Evolutionary conservation across 2,329 filamentous ascomycete species (phyloP).

Genomic region (Pseudocercospora fuligena): DNA sequence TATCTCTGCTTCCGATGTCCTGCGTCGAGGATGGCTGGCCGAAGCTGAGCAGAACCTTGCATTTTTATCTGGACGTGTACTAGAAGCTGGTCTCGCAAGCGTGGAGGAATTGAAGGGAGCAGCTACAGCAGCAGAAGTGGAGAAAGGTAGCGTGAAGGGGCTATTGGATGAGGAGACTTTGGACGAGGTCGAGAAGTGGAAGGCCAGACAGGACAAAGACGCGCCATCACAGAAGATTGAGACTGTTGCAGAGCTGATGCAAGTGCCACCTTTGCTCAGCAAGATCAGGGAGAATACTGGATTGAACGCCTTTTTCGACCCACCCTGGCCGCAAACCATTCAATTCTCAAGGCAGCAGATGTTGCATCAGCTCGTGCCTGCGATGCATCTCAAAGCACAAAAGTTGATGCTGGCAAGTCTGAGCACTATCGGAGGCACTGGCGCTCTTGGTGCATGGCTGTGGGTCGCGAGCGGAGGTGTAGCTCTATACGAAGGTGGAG

Average conservation of each 20-base stretch:
- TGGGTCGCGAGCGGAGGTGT: conserved; percentile 59
- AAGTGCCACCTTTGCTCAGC: conserved; percentile 34
- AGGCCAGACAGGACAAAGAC: conserved; percentile 13
- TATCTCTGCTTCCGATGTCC: conserved; percentile 78
- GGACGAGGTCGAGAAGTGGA: conserved; percentile 22
- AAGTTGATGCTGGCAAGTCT: conserved; percentile 70
- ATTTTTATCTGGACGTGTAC: conserved; percentile 77
- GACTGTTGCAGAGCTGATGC: conserved; percentile 38
- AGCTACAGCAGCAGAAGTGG: conserved; percentile 19
- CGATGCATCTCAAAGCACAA: conserved; percentile 53
- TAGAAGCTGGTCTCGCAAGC: conserved; percentile 61
- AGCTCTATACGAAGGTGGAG: conserved; percentile 62
- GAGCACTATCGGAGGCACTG: conserved; percentile 66
- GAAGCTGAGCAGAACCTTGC: conserved; percentile 81
- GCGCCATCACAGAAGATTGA: conserved; percentile 21
- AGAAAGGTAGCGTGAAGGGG: conserved; percentile 16
- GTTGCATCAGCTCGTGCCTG: conserved; percentile 47
- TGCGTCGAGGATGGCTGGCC: conserved; percentile 76
- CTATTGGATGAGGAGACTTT: conserved; percentile 18
- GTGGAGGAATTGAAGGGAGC: conserved; percentile 32
- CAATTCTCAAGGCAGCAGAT: conserved; percentile 65
- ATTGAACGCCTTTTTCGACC: conserved; percentile 40
- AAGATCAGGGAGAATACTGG: conserved; percentile 35
- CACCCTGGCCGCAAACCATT: conserved; percentile 76
- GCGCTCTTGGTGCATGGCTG: conserved; percentile 60